Conservation (phyloP, 257 asterid genomes). For the Petunia secreta region DNA sequence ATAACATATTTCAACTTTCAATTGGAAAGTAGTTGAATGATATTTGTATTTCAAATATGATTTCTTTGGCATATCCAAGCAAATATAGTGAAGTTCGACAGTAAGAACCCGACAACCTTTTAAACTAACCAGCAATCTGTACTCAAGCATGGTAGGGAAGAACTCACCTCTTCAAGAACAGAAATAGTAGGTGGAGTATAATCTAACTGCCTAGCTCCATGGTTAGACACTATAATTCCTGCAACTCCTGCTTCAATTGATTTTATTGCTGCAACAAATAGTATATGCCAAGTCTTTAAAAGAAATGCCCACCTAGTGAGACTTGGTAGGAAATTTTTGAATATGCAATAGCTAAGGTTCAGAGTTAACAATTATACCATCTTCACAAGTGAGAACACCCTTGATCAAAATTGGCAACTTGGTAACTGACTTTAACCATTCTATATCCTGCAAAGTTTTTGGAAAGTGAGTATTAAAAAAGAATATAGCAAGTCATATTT, state of each 20-base stretch:
- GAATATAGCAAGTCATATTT: background rate
- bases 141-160: background rate
- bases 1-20: no score
- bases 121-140: background rate
- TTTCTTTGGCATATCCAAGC: no score
- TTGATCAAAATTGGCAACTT: slow-evolving; percentile 62
- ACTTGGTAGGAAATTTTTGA: background rate
- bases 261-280: slow-evolving; percentile 46
- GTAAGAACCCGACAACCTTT: no score
- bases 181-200: slow-evolving; percentile 60
- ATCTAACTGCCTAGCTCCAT: slow-evolving; percentile 73
- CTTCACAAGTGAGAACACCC: slow-evolving; percentile 69
- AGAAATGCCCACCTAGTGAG: background rate
- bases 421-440: slow-evolving; percentile 67
- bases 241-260: slow-evolving; percentile 66
- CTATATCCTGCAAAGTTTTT: slow-evolving; percentile 54
- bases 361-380: slow-evolving; percentile 38
- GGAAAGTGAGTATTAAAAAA: slow-evolving; percentile 9
- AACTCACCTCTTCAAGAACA: slow-evolving; percentile 67
- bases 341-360: background rate
- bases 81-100: no score
- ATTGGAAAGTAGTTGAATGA: no score
- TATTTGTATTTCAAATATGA: no score
- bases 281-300: background rate
- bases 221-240: slow-evolving; percentile 65